A percentile compares a stretch with the other conserved stretches of the same genome.
Conservation (phyloP, 352 stramenopile species). For the Phytophthora cactorum region DNA sequence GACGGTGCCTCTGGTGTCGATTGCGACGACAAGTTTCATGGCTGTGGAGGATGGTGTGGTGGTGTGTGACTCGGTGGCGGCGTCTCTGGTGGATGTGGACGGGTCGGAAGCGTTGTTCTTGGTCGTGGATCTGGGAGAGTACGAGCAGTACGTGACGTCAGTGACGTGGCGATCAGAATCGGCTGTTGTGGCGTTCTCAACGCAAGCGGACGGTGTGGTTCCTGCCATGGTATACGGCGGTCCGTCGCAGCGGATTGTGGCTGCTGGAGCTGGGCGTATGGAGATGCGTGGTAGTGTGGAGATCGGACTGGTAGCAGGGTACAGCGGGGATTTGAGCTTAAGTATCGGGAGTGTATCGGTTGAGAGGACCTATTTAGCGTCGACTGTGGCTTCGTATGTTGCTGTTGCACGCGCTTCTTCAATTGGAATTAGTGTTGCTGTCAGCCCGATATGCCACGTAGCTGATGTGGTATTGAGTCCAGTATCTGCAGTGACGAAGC, state of each 20-base stretch:
- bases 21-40: conserved; percentile 11
- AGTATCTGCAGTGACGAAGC: conserved; percentile 32
- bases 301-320: conserved; percentile 26
- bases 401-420: neutral
- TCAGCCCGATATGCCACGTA: conserved; percentile 36
- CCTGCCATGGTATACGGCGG: conserved; percentile 11
- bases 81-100: conserved; percentile 43
- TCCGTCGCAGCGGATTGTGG: conserved; percentile 11
- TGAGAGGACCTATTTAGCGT: conserved; percentile 5
- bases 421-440: neutral
- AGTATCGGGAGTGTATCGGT: conserved; percentile 17
- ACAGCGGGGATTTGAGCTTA: conserved; percentile 27
- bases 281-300: conserved; percentile 33
- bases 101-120: conserved; percentile 45
- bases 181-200: conserved; percentile 16
- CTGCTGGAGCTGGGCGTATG: conserved; percentile 9
- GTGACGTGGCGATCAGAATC: conserved; percentile 20
- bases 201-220: conserved; percentile 18
- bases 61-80: conserved; percentile 26
- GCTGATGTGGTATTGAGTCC: conserved; percentile 27
- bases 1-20: conserved; percentile 26
- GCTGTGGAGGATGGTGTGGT: conserved; percentile 39
- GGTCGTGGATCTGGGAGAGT: conserved; percentile 32
- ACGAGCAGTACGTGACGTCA: conserved; percentile 19
- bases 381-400: neutral